A percentile compares a stretch with the other conserved stretches of the same genome.
Evolutionary conservation across 805 yeast genomes (phyloP).

Genomic region (Suhomyces emberorum): DNA sequence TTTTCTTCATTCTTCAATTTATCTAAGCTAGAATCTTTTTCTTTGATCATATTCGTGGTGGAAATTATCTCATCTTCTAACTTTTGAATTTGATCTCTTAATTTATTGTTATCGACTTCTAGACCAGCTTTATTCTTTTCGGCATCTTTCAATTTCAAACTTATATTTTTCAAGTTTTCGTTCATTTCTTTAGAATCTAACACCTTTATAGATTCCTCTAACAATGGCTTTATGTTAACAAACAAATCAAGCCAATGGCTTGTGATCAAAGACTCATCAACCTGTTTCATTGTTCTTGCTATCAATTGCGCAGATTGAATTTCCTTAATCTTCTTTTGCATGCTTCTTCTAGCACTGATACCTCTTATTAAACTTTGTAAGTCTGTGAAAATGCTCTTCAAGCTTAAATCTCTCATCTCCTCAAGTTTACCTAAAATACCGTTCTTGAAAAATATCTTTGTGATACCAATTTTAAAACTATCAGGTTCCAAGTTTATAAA

Average conservation of each 20-base stretch:
- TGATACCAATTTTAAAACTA: constrained; percentile 64
- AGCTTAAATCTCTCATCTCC: constrained; percentile 62
- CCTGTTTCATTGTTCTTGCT: constrained; percentile 55
- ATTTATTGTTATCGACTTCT: constrained; percentile 35
- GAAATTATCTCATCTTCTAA: constrained; percentile 33
- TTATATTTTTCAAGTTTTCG: constrained; percentile 53
- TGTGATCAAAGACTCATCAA: constrained; percentile 40
- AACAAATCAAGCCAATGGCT: constrained; percentile 82
- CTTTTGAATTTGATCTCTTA: constrained; percentile 32
- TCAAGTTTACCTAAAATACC: constrained; percentile 80
- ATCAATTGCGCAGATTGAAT: constrained; percentile 70
- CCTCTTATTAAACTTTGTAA: constrained; percentile 72
- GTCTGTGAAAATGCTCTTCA: constrained; percentile 51
- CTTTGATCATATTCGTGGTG: constrained; percentile 32
- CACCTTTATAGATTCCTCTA: constrained; percentile 61
- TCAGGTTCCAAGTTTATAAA: constrained; percentile 58
- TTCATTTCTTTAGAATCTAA: constrained; percentile 55
- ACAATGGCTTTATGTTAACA: constrained; percentile 68
- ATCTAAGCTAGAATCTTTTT: constrained; percentile 46
- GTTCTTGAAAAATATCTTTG: constrained; percentile 71
- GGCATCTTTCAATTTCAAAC: constrained; percentile 37
- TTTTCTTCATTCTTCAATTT: constrained; percentile 41
- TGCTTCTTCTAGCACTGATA: constrained; percentile 47
- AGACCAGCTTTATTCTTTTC: constrained; percentile 28
- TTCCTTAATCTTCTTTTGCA: constrained; percentile 49